Percentiles rank a stretch among this genome's conserved stretches.
Conservation (phyloP, 1,284 basidiomycete genomes). For the Tremellales sp. region DNA sequence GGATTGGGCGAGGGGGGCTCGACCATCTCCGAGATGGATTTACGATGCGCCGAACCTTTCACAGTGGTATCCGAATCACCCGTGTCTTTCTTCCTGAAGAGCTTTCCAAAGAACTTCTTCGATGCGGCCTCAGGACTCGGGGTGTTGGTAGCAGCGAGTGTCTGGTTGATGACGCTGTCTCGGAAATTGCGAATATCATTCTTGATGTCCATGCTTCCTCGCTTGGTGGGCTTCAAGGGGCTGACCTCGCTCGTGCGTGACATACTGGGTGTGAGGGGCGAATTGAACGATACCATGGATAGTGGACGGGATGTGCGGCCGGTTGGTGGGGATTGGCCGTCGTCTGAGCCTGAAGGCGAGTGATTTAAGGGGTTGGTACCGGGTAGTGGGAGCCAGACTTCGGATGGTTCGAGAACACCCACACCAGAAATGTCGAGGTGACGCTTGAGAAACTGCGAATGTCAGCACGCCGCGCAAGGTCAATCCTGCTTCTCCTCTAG, state of each 20-base stretch:
- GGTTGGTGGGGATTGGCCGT: conserved; percentile 3
- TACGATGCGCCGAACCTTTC: neutral
- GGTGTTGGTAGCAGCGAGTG: neutral
- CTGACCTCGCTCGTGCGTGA: conserved; percentile 20
- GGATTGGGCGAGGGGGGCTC: neutral
- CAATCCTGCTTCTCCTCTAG: neutral
- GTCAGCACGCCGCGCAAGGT: neutral
- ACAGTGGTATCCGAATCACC: neutral
- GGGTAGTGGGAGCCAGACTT: conserved; percentile 58
- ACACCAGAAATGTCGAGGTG: conserved; percentile 77
- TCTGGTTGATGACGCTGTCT: conserved; percentile 1
- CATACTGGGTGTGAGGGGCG: conserved; percentile 26
- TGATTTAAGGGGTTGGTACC: conserved; percentile 3
- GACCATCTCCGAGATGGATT: neutral
- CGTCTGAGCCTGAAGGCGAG: conserved; percentile 5
- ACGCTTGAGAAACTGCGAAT: conserved; percentile 64
- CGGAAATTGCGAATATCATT: conserved; percentile 13
- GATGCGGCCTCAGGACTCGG: conserved; percentile 23
- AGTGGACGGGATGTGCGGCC: conserved; percentile 15
- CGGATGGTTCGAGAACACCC: conserved; percentile 73
- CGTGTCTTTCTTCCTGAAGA: conserved; percentile 63
- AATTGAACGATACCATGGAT: conserved; percentile 32
- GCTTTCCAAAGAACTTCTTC: conserved; percentile 66
- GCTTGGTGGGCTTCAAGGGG: conserved; percentile 6
- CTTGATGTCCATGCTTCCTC: conserved; percentile 25